Evolutionary conservation across 2,329 filamentous ascomycete genomes (phyloP).

Genomic region (Arachnomyces sp.): DNA sequence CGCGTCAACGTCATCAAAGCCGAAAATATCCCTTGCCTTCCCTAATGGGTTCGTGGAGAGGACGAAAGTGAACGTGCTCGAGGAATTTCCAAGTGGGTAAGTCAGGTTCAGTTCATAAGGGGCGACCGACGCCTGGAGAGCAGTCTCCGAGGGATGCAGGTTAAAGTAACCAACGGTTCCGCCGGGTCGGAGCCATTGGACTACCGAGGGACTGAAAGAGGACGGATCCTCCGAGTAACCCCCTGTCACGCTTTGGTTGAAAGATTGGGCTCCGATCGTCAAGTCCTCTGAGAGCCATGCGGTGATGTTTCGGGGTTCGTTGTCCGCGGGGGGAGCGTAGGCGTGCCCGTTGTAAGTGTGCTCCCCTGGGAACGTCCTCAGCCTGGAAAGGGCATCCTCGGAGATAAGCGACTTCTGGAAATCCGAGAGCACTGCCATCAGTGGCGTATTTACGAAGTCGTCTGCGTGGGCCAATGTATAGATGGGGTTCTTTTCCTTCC

Average conservation of each 20-base stretch:
- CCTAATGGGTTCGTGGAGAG: too few species aligned
- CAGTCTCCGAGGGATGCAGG: constrained; percentile 34
- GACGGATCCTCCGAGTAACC: constrained; percentile 46
- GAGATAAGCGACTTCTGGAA: constrained; percentile 45
- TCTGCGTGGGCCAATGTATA: constrained; percentile 54
- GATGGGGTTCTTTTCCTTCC: constrained; percentile 35
- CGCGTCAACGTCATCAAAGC: too few species aligned
- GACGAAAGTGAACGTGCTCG: constrained; percentile 45
- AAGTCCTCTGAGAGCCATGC: constrained; percentile 51
- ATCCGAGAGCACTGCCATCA: constrained; percentile 43
- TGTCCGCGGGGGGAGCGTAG: constrained; percentile 53
- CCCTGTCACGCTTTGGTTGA: constrained; percentile 49
- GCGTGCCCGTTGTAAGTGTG: constrained; percentile 47
- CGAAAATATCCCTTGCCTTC: too few species aligned
- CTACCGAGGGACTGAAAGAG: constrained; percentile 53
- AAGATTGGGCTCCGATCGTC: constrained; percentile 55
- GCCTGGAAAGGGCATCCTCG: constrained; percentile 22
- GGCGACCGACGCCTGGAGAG: constrained; percentile 36
- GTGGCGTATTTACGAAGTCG: too few species aligned
- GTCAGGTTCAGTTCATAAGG: constrained; percentile 41
- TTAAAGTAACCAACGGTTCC: constrained; percentile 18
- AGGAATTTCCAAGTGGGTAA: constrained; percentile 47
- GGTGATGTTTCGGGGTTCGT: constrained; percentile 50
- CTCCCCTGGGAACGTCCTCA: constrained; percentile 43
- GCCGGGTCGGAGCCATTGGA: constrained; percentile 48